Base-by-base conservation (phyloP, 177 flowering plant genomes). In the Viscum album region DNA sequence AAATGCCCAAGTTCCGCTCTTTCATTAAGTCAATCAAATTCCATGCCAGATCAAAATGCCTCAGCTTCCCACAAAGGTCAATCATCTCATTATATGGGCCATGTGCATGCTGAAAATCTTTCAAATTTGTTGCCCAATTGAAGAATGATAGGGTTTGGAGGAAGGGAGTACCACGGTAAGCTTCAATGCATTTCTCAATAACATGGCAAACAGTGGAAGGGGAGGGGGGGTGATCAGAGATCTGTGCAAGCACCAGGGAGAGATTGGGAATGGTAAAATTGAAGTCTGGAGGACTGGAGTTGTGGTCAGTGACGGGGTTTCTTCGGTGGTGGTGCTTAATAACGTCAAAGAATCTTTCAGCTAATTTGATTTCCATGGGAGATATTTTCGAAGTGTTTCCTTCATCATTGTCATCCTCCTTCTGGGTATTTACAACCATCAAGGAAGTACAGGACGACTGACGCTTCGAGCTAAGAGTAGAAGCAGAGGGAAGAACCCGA, bases 161-260 rank as follows among this genome's bases (percentile, higher is more conserved):
- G 66, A 89, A 81, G 32, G 98, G 98, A 54, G 85, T 83, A n/a
- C 96, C 95, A 61, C 84, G 89, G 74, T 95, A 95, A 35, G 81
- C 78, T 6, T 74, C 76, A 10, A 83, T 84, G 70, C 86, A 89
- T 75, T 75, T 83, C 56, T 85, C 86, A 62, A 93, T 72, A 24
- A 93, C 98, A 52, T 62, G 78, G 66, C 75, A 71, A 66, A 85
- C 79, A 70, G 81, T 41, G 34, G 76, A 23, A 0, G 96, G 79
- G 74, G 96, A 74, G 47, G 82, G 59, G 34, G 84, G 66, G 36
- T 66, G 58, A 29, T 82, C 13, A 72, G 83, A 68, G 73, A 76
- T 71, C 63, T 34, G 69, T 64, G 84, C 72, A 75, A 90, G 83
- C 36, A 77, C 81, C 32, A 52, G 50, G 72, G 92, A 82, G 71